These are phyloP conservation scores for Puccinia triticina DNA, from an alignment of 1,284 basidiomycete genomes.

Conservation along the genomic window DNA sequence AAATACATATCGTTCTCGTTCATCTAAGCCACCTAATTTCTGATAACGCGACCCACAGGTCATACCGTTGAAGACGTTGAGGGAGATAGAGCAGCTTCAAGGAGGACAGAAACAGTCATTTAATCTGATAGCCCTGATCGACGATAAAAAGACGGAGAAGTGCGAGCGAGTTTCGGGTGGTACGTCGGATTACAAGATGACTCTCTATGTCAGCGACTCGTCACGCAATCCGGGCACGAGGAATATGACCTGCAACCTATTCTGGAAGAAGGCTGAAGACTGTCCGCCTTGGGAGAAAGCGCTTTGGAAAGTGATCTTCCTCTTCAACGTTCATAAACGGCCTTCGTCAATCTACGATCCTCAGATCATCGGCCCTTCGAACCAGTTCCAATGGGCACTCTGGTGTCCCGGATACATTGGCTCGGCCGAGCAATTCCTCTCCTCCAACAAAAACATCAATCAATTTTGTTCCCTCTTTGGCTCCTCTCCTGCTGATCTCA, in stretches of 20 bases:
- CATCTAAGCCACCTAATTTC: not conserved
- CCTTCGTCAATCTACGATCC: conserved; percentile 15
- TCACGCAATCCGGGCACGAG: not conserved
- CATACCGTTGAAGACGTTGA: conserved; percentile 1
- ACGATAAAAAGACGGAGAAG: conserved; percentile 35
- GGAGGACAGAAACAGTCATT: not conserved
- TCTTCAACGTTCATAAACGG: conserved; percentile 37
- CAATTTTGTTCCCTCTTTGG: conserved; percentile 3
- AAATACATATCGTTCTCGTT: not conserved
- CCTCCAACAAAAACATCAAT: not conserved
- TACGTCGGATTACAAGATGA: conserved; percentile 26
- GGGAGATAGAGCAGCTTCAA: not conserved
- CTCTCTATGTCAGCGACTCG: conserved; percentile 17
- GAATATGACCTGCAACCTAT: conserved; percentile 44
- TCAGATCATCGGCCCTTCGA: conserved; percentile 25
- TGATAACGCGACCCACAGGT: not conserved
- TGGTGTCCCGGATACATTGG: conserved; percentile 26
- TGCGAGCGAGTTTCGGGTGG: conserved; percentile 10
- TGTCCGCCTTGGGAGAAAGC: conserved; percentile 40
- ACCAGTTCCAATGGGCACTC: conserved; percentile 32
- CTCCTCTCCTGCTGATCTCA: not conserved
- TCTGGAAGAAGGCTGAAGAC: conserved; percentile 31
- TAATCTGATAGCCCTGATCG: conserved; percentile 28
- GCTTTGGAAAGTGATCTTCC: conserved; percentile 31
- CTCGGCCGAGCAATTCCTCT: conserved; percentile 21